phyloP scores from a whole-genome alignment of 1,139 yeast genomes.

The Suhomyces bribrorum region DNA sequence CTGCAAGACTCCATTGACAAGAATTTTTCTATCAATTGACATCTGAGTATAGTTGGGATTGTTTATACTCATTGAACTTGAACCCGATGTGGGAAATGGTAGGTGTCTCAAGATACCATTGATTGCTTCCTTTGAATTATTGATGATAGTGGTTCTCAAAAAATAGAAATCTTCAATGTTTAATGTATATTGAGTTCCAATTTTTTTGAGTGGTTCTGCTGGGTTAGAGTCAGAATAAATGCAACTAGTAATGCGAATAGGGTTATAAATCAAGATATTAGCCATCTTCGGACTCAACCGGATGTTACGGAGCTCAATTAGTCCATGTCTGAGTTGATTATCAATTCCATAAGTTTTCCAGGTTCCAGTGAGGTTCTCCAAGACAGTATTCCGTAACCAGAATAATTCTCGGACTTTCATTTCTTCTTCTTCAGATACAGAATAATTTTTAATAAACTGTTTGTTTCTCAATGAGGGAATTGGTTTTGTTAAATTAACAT shows the following conservation, averaged over 20 bases:
- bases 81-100: slow-evolving; percentile 46
- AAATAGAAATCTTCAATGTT: slow-evolving; percentile 51
- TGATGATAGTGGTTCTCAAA: slow-evolving; percentile 46
- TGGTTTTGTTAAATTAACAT: slow-evolving; percentile 46
- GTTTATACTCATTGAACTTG: slow-evolving; percentile 12
- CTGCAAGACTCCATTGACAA: slow-evolving; percentile 69
- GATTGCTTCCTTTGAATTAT: slow-evolving; percentile 41
- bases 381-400: slow-evolving; percentile 75
- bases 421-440: slow-evolving; percentile 55
- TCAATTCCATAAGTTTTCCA: slow-evolving; percentile 50
- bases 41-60: slow-evolving; percentile 20
- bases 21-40: slow-evolving; percentile 51
- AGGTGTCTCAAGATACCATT: slow-evolving; percentile 67
- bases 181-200: slow-evolving; percentile 28
- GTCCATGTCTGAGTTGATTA: slow-evolving; percentile 45
- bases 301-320: slow-evolving; percentile 64
- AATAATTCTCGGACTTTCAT: slow-evolving; percentile 61
- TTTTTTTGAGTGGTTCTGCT: slow-evolving; percentile 2
- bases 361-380: slow-evolving; percentile 58
- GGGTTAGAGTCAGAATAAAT: slow-evolving; percentile 15
- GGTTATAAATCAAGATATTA: slow-evolving; percentile 45
- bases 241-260: slow-evolving; percentile 14
- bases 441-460: slow-evolving; percentile 70
- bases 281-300: slow-evolving; percentile 59
- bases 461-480: slow-evolving; percentile 78